Percentiles rank a stretch among this genome's conserved stretches.
Conservation (phyloP, 1,284 basidiomycete species). For the Trametes polyzona region DNA sequence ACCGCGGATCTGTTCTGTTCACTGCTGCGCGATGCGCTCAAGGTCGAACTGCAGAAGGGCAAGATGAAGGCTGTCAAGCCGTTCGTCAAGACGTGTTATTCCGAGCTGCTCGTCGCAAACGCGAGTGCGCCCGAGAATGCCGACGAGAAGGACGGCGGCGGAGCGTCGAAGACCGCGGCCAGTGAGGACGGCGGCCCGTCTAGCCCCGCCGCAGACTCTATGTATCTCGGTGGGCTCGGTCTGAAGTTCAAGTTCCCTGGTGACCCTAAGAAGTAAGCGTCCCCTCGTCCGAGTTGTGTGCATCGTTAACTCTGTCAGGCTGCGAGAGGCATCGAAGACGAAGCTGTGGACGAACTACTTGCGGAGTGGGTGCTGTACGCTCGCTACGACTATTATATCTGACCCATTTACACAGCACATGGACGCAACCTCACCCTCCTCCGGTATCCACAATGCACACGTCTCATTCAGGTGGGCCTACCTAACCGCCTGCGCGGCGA, state of each 20-base stretch:
- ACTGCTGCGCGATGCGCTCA: slow-evolving; percentile 87
- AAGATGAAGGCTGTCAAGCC: slow-evolving; percentile 94
- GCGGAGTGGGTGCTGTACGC: slow-evolving; percentile 53
- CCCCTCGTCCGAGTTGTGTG: not conserved
- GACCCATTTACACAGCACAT: slow-evolving; percentile 55
- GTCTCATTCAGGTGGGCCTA: slow-evolving; percentile 95
- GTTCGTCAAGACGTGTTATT: slow-evolving; percentile 94
- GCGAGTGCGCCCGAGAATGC: slow-evolving; percentile 62
- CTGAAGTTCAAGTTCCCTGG: slow-evolving; percentile 91
- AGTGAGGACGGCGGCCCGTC: slow-evolving; percentile 45
- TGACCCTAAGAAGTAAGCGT: slow-evolving; percentile 84
- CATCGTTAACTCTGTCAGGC: slow-evolving; percentile 44
- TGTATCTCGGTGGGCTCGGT: slow-evolving; percentile 86
- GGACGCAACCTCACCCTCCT: slow-evolving; percentile 91
- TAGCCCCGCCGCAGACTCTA: slow-evolving; percentile 59
- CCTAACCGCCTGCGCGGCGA: slow-evolving; percentile 96
- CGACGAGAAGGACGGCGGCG: slow-evolving; percentile 56
- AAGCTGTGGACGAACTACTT: slow-evolving; percentile 96
- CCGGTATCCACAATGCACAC: slow-evolving; percentile 95
- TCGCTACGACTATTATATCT: not conserved
- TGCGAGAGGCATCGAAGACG: slow-evolving; percentile 96
- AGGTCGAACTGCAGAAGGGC: slow-evolving; percentile 82
- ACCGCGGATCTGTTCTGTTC: slow-evolving; percentile 96
- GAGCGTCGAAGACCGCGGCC: slow-evolving; percentile 67
- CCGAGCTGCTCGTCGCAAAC: slow-evolving; percentile 81